Base-by-base conservation (phyloP, 345 rosid species). In the Linum usitatissimum region DNA sequence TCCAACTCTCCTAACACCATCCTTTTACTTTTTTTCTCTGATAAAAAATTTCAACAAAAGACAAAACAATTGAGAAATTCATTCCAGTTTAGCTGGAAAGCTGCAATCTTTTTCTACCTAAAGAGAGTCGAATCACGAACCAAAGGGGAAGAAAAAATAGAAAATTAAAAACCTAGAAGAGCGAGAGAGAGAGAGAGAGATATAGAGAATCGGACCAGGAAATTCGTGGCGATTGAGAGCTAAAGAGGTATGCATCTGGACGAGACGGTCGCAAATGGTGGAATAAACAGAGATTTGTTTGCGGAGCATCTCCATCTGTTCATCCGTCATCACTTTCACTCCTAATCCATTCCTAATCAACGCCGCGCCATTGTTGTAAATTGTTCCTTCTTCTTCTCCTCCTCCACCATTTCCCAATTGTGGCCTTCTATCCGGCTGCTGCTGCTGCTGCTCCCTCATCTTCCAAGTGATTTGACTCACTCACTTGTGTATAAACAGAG, bases 321-420 rank as follows among this genome's bases (percentile, higher is more conserved):
- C 97, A 59, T 90, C 91, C 12, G 86, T 89, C 86, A 89, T 84
- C 69, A 83, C 83, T 40, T 69, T 80, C 63, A 75, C 76, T 6
- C 59, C 30, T 12, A 20, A 20, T 10, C 30, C 59, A 2, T 9
- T 18, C 9, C 21, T 28, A 18, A 21, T 55, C 58, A 28, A 3
- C 1, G 30, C 57, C 21, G 57, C 59, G 13, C 20, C 59, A 20
- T 55, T 55, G 30, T 55, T 19, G 59, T 5, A 3, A 45, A 45
- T 45, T 53, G 56, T 53, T 53, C 8, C 21, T 20, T 9, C 8
- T 53, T n/a, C 21, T 5, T 5, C 56, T 53, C 8, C 38, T 15
- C 15, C 51, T 45, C 15, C 51, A 4, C 51, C 51, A 15, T 15
- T 45, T 12, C 51, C 15, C 51, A 45, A 15, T 15, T 45, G 51